These are phyloP conservation scores for Phytophthora quininea DNA, from an alignment of 352 stramenopile species.

Conservation along the genomic window DNA sequence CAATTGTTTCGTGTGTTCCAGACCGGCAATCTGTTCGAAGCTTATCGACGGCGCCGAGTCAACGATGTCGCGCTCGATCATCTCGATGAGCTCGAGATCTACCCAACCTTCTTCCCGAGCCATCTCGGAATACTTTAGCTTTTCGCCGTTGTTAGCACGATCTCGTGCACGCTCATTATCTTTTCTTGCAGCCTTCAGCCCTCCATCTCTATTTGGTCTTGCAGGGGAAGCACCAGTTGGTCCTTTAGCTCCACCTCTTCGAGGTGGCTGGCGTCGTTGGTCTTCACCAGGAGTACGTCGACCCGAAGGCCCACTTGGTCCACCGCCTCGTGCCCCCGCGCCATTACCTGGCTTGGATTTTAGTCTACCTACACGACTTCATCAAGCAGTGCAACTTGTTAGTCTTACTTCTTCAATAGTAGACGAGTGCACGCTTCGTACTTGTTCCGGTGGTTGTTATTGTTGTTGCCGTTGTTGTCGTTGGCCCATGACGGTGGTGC, in stretches of 20 bases:
- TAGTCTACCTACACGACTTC: slow-evolving; percentile 45
- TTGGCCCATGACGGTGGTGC: slow-evolving; percentile 62
- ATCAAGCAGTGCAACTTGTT: not conserved
- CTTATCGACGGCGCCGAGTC: slow-evolving; percentile 61
- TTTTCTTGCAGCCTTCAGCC: slow-evolving; percentile 46
- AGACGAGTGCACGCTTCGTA: slow-evolving; percentile 1
- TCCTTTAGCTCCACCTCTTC: slow-evolving; percentile 28
- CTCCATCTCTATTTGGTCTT: slow-evolving; percentile 45
- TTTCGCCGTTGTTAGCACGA: slow-evolving; percentile 15
- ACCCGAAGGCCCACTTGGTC: slow-evolving; percentile 39
- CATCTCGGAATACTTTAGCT: slow-evolving; percentile 73
- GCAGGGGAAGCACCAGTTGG: slow-evolving; percentile 27
- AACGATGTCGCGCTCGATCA: slow-evolving; percentile 86
- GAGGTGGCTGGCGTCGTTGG: slow-evolving; percentile 45
- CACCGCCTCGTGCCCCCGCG: slow-evolving; percentile 24
- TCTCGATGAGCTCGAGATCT: slow-evolving; percentile 84
- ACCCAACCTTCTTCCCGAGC: slow-evolving; percentile 73
- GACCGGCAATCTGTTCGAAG: slow-evolving; percentile 78
- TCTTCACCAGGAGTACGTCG: slow-evolving; percentile 66
- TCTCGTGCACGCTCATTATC: slow-evolving; percentile 40
- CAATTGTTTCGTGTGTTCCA: slow-evolving; percentile 79
- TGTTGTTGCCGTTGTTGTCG: slow-evolving; percentile 46
- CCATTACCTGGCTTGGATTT: slow-evolving; percentile 23
- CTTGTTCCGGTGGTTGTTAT: slow-evolving; percentile 37
- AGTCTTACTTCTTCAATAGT: too few species aligned